Base-by-base conservation (phyloP, 148 eudicot species). In the Diospyros lotus region DNA sequence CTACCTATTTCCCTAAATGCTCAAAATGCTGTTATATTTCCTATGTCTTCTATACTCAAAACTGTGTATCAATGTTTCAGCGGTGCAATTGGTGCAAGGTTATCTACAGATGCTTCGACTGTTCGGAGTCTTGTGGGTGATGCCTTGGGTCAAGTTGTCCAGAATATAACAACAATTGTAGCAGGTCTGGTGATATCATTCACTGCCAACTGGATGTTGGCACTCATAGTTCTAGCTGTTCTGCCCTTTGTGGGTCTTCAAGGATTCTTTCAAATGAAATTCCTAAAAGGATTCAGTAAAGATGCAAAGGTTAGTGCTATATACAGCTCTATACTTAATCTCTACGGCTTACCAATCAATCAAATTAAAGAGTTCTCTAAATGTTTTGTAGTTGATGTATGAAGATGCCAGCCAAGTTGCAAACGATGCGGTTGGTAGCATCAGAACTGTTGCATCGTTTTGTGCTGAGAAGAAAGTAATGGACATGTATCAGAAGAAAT, bases 331-430 rank as follows among this genome's bases (percentile, higher is more conserved):
- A 28, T 28, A 28, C 28, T 28, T 28, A 28, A 28, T 28, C 4
- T 48, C 52, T 48, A 48, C 6, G 52, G 4, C 8, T 48, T 8
- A 4, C 52, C 52, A 48, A 48, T 28, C 28, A 28, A 62, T 28
- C 7, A 62, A 62, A 8, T 8, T 28, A 5, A 6, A 6, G 59
- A 12, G 45, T 69, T 69, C 7, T 58, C 10, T 44, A 10, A n/a
- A 68, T 43, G 9, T 63, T 28, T 3, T 77, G 76, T 82, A 91
- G 93, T 54, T 87, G 45, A 93, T 82, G 96, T 93, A 87, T 68
- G 98, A 93, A 80, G 94, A 91, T 74, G 98, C 96, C 4, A 93
- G 98, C 73, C 96, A 91, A 80, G 88, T 93, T 54, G 94, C 93
- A 48, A 91, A 83, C 17, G 96, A 91, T 80, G 96, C 98, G 2